These are phyloP conservation scores for Venturia effusa DNA, from an alignment of 2,329 filamentous ascomycete genomes.

Conservation along the genomic window DNA sequence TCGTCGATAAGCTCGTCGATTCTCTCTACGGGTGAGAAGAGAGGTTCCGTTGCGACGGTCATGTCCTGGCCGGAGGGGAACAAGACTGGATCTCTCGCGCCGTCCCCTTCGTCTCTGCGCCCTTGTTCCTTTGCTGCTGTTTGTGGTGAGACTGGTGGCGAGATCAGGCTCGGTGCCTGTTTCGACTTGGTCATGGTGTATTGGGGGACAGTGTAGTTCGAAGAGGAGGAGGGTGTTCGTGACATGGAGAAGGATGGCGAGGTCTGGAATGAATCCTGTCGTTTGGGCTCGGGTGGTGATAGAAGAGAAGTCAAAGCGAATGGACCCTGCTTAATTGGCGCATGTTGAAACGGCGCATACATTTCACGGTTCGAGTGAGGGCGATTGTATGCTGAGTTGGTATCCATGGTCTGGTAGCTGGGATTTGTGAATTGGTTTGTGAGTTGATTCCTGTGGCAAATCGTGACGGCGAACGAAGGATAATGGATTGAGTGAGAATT, in stretches of 20 bases:
- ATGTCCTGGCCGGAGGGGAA: conserved; percentile 6
- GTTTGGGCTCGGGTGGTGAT: conserved; percentile 30
- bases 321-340: not conserved
- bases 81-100: conserved; percentile 5
- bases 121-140: conserved; percentile 27
- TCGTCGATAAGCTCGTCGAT: conserved; percentile 7
- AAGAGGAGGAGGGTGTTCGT: conserved; percentile 19
- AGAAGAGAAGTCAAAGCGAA: conserved; percentile 21
- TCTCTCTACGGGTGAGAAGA: conserved; percentile 7
- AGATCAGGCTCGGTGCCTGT: conserved; percentile 12
- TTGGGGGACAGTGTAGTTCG: conserved; percentile 19
- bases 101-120: conserved; percentile 19
- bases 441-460: not conserved
- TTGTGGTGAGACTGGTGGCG: conserved; percentile 30
- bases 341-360: not conserved
- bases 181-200: conserved; percentile 16
- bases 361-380: not conserved
- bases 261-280: conserved; percentile 26
- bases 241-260: conserved; percentile 18
- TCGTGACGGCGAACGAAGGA: not conserved
- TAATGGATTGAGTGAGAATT: not conserved
- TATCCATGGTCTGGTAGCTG: not conserved
- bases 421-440: no score
- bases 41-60: not conserved
- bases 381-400: not conserved